Base-by-base conservation (phyloP, 441 rosid species). In the Arabidopsis lyrata region DNA sequence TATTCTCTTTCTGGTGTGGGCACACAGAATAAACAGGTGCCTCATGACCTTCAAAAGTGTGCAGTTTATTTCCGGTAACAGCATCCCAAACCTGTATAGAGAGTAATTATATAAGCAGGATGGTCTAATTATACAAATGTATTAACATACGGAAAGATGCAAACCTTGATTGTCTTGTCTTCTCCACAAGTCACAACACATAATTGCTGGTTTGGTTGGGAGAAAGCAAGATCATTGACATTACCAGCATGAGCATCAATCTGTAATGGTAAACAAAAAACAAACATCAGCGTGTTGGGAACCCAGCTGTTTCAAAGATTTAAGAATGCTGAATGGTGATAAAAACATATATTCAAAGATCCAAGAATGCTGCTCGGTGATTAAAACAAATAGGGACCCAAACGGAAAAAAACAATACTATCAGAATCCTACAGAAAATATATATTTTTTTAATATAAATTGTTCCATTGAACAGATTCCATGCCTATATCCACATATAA, bases 1-100 rank as follows among this genome's bases (percentile, higher is more conserved):
- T 87, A 70, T 78, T 83, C 74, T 85, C 87, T 77, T 87, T 87
- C 53, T 82, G 85, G 76, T 82, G 86, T 22, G 87, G 87, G 74
- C 86, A 85, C 15, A 87, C 80, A 9, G 87, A 87, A 82, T 83
- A 87, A 35, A 87, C 89, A 73, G 87, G 84, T 69, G 87, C 86
- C 50, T 86, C 88, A 83, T 86, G 90, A 59, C 90, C 90, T 70
- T 86, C 90, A 77, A 86, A 86, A 49, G 82, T 76, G 68, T 78
- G 80, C 63, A 71, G 81, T 70, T 77, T 80, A 68, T 76, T 64
- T 53, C 91, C 89, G 2, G 74, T 75, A 54, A 83, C 83, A 59
- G 87, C 87, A 82, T 85, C 89, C 91, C 91, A 87, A 24, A 87
- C 89, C 91, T 85, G 85, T 64, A 77, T 3, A 76, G 18, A 15